Evolutionary conservation across 768 basidiomycete species (phyloP), one percentile per base, ranked within the genome.

Genomic region (Mycena galericulata): DNA sequence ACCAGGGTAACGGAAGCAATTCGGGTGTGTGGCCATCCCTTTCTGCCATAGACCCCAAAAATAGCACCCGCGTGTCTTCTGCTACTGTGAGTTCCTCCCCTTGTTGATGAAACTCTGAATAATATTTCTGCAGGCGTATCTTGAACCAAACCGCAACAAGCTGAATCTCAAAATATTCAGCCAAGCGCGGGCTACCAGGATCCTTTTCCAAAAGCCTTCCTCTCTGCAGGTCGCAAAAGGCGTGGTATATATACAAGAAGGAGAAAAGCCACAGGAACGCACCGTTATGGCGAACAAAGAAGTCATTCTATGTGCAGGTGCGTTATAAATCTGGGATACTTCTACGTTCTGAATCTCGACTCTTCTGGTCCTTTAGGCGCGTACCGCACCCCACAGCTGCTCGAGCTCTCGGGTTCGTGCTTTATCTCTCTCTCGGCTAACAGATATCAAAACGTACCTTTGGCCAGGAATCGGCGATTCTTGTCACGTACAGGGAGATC

Each of bases 1-100:
- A 43, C 11, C 29, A 62, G 61, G 61, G 61, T 22, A 43, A 34
- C 40, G 51, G 61, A 2, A 26, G 51, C 38, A 62, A 62, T 22
- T 24, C 26, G 12, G 61, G 61, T 2, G 61, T 62, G 38, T 62
- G 61, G 61, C 61, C 61, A 3, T 36, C 61, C 17, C 61, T 62
- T 9, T 34, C 24, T 9, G 49, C 61, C 3, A 38, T 62, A 3
- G 43, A 62, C 32, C 27, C 61, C 10, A 18, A 24, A 29, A 4
- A 12, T 17, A 2, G n/a, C 1, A 62, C 57, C 1, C 61, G 61
- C 7, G 61, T 62, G 2, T 62, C 61, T 10, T 53, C 61, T 5
- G 47, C 29, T 4, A 30, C 40, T 29, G 27, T 54, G 40, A 5
- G 20, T 36, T 49, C 30, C 8, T 15, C 15, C 43, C 18, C 24